These are phyloP conservation scores for Suhomyces vadensis DNA, from an alignment of 805 yeast genomes.

Conservation along the genomic window DNA sequence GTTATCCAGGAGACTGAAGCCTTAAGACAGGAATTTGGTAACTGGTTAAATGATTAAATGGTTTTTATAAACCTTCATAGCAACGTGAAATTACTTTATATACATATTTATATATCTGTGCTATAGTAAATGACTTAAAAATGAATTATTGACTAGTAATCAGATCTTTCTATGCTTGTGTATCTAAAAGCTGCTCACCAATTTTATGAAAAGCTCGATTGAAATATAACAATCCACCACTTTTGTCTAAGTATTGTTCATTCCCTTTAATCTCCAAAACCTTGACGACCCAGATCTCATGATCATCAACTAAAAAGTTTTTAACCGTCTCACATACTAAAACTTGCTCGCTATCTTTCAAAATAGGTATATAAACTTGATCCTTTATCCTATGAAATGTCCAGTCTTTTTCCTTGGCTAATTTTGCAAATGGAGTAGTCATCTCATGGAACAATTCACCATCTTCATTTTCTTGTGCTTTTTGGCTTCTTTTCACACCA, in stretches of 20 bases:
- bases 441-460: conserved; percentile 44
- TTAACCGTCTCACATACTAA: conserved; percentile 59
- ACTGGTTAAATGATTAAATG: conserved; percentile 6
- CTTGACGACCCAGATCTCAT: conserved; percentile 86
- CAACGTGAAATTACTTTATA: not conserved
- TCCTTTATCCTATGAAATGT: conserved; percentile 20
- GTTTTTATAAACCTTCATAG: not conserved
- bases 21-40: conserved; percentile 11
- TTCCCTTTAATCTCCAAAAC: conserved; percentile 57
- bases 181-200: conserved; percentile 29
- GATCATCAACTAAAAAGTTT: conserved; percentile 69
- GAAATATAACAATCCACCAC: conserved; percentile 69
- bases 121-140: not conserved
- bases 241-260: conserved; percentile 13
- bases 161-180: not conserved
- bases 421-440: conserved; percentile 57
- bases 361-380: conserved; percentile 50
- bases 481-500: conserved; percentile 52
- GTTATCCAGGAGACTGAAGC: conserved; percentile 19
- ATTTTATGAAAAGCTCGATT: conserved; percentile 58
- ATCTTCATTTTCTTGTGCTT: conserved; percentile 30
- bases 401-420: conserved; percentile 33
- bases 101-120: not conserved
- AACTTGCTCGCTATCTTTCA: conserved; percentile 57
- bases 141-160: not conserved